Evolutionary conservation across 2,329 filamentous ascomycete species (phyloP), one percentile per base, ranked within the genome.

Genomic region (Simplicillium sp.): DNA sequence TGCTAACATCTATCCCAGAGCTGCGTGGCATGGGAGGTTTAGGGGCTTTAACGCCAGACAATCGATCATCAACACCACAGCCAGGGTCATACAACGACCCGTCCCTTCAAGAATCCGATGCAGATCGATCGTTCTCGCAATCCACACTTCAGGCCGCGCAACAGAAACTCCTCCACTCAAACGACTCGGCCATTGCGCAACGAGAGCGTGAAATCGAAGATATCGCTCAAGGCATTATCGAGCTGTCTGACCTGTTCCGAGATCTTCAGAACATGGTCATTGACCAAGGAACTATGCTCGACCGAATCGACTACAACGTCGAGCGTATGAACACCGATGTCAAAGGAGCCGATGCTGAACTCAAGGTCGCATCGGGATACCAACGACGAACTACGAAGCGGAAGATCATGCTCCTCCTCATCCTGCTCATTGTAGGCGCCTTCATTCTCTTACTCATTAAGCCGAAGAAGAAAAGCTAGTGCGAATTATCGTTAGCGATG

Each of bases 271-370:
- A 74, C 37, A 97, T 98, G 89, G 87, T 94, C 51, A 89, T 94
- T 49, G 85, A 92, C 56, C 85, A 92, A 60, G 87, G 87, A 40
- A 92, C 87, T 12, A 85, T 94, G 75, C 73, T 95, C 16, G 89
- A 94, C 61, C 82, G 92, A 54, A 94, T 94, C 53, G 94, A 98
- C 62, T 98, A 96, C 66, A 98, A 98, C 54, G 88, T 98, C 40
- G 92, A 98, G 65, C 77, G 83, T 46, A 96, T 97, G 85, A 79
- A 81, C n/a, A 82, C 80, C 15, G 88, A 97, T 54, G 87, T 98
- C 44, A 94, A 95, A 58, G 85, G 75, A 15, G 92, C 92, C 3
- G 87, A 95, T 46, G 92, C 90, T 60, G 92, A 98, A 65, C 74
- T 98, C 41, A 87, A 80, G 46, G 80, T 94, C 42, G 84, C 92